Base-by-base conservation (phyloP, 805 yeast genomes). In the Clavispora santaluciae region DNA sequence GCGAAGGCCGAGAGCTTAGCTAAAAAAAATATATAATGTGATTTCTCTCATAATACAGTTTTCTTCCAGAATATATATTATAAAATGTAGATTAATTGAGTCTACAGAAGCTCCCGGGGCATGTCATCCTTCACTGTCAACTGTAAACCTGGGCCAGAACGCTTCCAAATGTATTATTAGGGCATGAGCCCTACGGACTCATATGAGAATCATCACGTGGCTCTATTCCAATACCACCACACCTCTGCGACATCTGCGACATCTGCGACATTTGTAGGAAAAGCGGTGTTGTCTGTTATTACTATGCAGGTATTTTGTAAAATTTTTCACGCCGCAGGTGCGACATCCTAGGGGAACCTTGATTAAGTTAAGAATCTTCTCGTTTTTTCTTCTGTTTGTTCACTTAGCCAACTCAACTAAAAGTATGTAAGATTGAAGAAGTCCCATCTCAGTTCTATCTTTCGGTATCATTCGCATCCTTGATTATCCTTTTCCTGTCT, bases 1-100 rank as follows among this genome's bases (percentile, higher is more conserved):
- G 25, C 28, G 17, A 65, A 59, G 41, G 77, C 73, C 16, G 79
- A 73, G 46, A 56, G 49, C 29, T 18, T 37, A 3, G 41, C 53
- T 11, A 58, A 56, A 48, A 65, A 58, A 53, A 37, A 33, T 17
- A 35, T 39, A 33, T 46, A 46, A 39, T 22, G 4, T 13, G 18
- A 13, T 10, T 13, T 20, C 17, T 15, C 15, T 18, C n/a, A 25
- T 16, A 12, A 33, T 22, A n/a, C 18, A 28, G 16, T 28, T 16
- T 20, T 16, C 5, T 28, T 15, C 15, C 15, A 5, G 20, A 16
- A 28, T 4, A 7, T 15, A 28, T 9, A 28, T n/a, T n/a, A n/a
- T n/a, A n/a, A n/a, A n/a, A n/a, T n/a, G n/a, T n/a, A n/a, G n/a
- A n/a, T n/a, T n/a, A n/a, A n/a, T n/a, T n/a, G n/a, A n/a, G n/a